Conservation (phyloP, 106 monocot genomes). For the Iris macrosiphon region DNA sequence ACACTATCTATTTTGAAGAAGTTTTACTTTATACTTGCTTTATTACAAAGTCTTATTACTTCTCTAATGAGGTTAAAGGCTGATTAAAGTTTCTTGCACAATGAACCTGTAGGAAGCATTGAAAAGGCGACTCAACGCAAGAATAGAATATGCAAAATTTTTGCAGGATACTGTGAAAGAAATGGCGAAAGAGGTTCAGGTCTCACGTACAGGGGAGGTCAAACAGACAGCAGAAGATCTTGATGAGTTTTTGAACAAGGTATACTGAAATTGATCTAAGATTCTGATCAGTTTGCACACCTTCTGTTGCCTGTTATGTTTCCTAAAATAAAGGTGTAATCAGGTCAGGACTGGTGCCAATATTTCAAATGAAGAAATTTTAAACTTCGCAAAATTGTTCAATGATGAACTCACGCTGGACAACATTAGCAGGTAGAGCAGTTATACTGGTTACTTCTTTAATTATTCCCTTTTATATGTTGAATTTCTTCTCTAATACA, state of each 20-base stretch:
- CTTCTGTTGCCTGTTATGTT: conserved; percentile 1
- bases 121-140: conserved; percentile 78
- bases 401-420: conserved; percentile 97
- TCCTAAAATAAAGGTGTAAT: conserved; percentile 1
- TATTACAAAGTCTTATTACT: no score
- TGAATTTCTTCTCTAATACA: conserved; percentile 2
- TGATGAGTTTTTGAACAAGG: conserved; percentile 92
- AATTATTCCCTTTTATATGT: neutral
- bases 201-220: conserved; percentile 75
- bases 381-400: conserved; percentile 88
- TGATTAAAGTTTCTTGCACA: no score
- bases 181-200: conserved; percentile 95
- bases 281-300: neutral
- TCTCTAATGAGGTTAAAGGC: no score
- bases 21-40: no score
- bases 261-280: conserved; percentile 10
- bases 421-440: conserved; percentile 87
- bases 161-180: conserved; percentile 96
- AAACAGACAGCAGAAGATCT: conserved; percentile 97
- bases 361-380: conserved; percentile 94
- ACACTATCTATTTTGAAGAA: no score
- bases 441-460: conserved; percentile 4
- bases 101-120: conserved; percentile 58
- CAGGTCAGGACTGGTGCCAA: conserved; percentile 82
- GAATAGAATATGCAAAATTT: conserved; percentile 95